Evolutionary conservation across 2,329 filamentous ascomycete species (phyloP).

Genomic region (Lachnellula arida): DNA sequence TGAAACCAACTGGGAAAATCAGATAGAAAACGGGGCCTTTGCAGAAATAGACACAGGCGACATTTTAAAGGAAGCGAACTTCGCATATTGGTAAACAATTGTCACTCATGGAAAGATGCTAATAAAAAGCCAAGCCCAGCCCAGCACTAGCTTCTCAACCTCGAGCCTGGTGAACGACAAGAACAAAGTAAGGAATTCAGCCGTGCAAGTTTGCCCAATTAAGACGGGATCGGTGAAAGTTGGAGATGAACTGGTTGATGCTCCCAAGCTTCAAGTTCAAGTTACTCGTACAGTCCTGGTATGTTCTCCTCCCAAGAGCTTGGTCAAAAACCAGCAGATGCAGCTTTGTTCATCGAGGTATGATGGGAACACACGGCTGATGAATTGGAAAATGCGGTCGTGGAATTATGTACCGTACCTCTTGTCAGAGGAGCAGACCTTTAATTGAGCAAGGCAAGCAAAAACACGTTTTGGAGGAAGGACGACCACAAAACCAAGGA

Average conservation of each 20-base stretch:
- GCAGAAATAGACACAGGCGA: slow-evolving; percentile 36
- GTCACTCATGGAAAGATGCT: neutral
- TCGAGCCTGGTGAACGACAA: slow-evolving; percentile 6
- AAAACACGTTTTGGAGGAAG: slow-evolving; percentile 18
- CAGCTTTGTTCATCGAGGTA: no score
- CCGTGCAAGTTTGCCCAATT: neutral
- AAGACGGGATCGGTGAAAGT: neutral
- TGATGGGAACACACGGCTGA: slow-evolving; percentile 9
- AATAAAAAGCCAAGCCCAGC: neutral
- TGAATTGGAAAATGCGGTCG: slow-evolving; percentile 19
- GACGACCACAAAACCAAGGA: slow-evolving; percentile 21
- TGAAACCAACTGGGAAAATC: neutral
- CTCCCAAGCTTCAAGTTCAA: neutral
- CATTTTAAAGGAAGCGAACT: slow-evolving; percentile 10
- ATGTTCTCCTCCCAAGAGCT: neutral
- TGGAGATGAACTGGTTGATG: neutral
- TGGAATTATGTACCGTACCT: slow-evolving; percentile 11
- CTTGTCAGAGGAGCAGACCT: slow-evolving; percentile 20
- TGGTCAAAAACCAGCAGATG: slow-evolving; percentile 3
- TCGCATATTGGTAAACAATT: slow-evolving; percentile 7
- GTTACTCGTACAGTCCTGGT: neutral
- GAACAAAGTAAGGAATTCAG: neutral
- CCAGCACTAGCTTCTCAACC: slow-evolving; percentile 9
- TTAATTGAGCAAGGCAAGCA: slow-evolving; percentile 20
- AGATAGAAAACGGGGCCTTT: slow-evolving; percentile 26